phyloP scores from a whole-genome alignment of 2,329 filamentous ascomycete genomes.

The Cladobotryum protrusum region DNA sequence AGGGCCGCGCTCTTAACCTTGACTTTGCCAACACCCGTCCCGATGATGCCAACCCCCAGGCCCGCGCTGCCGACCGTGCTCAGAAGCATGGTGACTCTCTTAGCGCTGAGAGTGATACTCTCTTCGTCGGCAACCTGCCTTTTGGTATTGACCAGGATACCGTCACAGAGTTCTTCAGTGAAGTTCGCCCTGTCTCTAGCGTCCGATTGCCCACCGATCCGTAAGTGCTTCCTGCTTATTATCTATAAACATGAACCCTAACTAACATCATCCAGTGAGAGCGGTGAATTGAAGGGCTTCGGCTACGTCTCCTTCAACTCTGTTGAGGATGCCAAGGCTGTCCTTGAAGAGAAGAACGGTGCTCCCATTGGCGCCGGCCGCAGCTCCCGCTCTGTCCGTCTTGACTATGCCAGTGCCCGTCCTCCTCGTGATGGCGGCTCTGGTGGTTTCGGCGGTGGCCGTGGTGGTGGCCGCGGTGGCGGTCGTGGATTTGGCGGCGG shows the following conservation, averaged over 20 bases:
- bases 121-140: conserved; percentile 87
- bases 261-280: conserved; percentile 49
- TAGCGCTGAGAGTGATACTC: conserved; percentile 75
- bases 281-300: conserved; percentile 82
- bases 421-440: conserved; percentile 51
- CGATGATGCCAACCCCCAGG: conserved; percentile 44
- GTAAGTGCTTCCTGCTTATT: conserved; percentile 37
- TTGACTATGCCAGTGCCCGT: conserved; percentile 73
- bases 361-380: conserved; percentile 57
- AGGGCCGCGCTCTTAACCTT: conserved; percentile 69
- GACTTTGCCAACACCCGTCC: conserved; percentile 68
- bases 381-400: conserved; percentile 66
- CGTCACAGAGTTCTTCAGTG: conserved; percentile 67
- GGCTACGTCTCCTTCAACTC: conserved; percentile 82
- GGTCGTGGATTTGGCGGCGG: conserved; percentile 21
- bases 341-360: conserved; percentile 65
- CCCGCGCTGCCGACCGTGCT: conserved; percentile 58
- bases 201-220: conserved; percentile 84
- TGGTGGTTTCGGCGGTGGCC: conserved; percentile 47
- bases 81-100: conserved; percentile 69
- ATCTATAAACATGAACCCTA: background rate
- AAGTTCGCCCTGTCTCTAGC: conserved; percentile 64
- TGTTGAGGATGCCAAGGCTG: conserved; percentile 75
- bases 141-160: conserved; percentile 76
- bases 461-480: conserved; percentile 36